These are phyloP conservation scores for Phytophthora melonis DNA, from an alignment of 352 stramenopile species.

Conservation along the genomic window DNA sequence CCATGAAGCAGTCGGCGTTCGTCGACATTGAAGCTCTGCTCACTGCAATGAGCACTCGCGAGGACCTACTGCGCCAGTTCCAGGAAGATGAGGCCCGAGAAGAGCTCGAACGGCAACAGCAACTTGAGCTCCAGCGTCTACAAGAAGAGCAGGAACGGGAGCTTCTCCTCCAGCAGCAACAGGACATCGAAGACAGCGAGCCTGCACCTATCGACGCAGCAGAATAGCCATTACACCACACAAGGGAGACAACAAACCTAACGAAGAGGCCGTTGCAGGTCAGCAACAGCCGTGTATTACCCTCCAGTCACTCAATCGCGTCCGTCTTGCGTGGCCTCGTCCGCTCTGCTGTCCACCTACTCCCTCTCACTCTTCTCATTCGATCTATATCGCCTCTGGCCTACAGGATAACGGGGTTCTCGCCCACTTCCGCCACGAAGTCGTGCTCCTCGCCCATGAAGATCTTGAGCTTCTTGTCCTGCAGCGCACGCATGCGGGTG, in stretches of 20 bases:
- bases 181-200: constrained; percentile 6
- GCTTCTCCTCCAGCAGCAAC: constrained; percentile 13
- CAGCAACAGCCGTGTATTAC: constrained; percentile 27
- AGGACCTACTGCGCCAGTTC: constrained; percentile 39
- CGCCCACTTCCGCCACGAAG: constrained; percentile 89
- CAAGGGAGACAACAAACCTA: not conserved
- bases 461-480: constrained; percentile 97
- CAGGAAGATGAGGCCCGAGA: constrained; percentile 30
- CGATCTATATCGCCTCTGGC: constrained; percentile 33
- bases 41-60: constrained; percentile 34
- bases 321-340: not conserved
- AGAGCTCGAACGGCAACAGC: constrained; percentile 17
- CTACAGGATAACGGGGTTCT: constrained; percentile 87
- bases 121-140: constrained; percentile 12
- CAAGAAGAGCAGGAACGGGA: constrained; percentile 8
- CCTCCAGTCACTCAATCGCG: not conserved
- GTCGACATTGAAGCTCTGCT: constrained; percentile 55
- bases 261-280: constrained; percentile 13
- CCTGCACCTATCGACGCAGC: not conserved
- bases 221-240: constrained; percentile 12
- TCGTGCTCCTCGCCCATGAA: constrained; percentile 95
- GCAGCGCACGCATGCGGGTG: constrained; percentile 96
- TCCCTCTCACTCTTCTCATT: constrained; percentile 11
- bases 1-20: constrained; percentile 28
- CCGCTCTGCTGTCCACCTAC: not conserved